A percentile compares a stretch with the other conserved stretches of the same genome.
These are phyloP conservation scores for Plantago rigida DNA, from an alignment of 305 asterid genomes.

Conservation along the genomic window DNA sequence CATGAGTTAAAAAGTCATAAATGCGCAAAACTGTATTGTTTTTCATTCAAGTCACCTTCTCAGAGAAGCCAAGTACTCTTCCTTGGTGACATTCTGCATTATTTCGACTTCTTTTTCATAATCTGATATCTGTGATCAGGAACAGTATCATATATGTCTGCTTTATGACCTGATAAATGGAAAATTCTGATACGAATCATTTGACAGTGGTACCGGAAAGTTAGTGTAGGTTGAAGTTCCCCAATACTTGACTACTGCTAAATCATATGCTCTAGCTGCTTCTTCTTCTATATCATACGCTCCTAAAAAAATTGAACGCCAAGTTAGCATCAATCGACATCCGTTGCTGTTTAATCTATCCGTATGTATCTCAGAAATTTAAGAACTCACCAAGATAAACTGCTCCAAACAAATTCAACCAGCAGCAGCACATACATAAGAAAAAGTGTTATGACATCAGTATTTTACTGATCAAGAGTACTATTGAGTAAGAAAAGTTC, in stretches of 20 bases:
- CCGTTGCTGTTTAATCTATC: neutral
- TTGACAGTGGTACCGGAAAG: conserved; percentile 33
- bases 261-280: conserved; percentile 53
- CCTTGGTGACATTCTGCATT: conserved; percentile 52
- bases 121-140: conserved; percentile 38
- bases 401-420: conserved; percentile 31
- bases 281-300: conserved; percentile 52
- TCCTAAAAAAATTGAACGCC: conserved; percentile 22
- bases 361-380: neutral
- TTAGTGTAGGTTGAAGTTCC: conserved; percentile 41
- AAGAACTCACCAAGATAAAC: conserved; percentile 48
- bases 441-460: conserved; percentile 16
- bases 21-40: neutral
- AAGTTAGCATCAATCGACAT: neutral
- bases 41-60: conserved; percentile 40
- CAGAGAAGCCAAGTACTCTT: conserved; percentile 64
- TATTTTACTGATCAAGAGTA: neutral
- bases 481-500: neutral
- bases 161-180: neutral
- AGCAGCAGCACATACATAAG: conserved; percentile 14
- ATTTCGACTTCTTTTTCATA: conserved; percentile 50
- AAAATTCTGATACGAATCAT: neutral
- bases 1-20: too few species aligned
- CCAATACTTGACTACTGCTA: conserved; percentile 58
- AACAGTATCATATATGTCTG: neutral